phyloP scores from a whole-genome alignment of 768 basidiomycete species.

The Tremella yokohamensis region DNA sequence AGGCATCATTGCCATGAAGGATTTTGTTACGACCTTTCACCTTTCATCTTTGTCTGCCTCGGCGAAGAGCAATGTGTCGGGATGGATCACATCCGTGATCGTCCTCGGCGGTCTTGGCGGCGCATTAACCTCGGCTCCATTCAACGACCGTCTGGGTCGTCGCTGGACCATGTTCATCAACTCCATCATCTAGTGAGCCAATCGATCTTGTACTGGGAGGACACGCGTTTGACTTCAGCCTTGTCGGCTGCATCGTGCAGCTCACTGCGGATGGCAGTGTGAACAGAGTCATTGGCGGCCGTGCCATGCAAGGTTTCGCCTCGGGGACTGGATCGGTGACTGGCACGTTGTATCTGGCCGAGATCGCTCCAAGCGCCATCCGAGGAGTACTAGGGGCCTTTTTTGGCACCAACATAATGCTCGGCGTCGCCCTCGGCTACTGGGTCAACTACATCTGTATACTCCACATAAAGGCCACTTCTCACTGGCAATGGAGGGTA shows the following conservation, averaged over 20 bases:
- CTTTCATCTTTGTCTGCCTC: neutral
- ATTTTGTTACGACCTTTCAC: too few species aligned
- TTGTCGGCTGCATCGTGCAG: too few species aligned
- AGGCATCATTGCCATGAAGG: too few species aligned
- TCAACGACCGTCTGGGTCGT: conserved; percentile 58
- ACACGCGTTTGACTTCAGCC: too few species aligned
- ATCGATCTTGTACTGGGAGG: too few species aligned
- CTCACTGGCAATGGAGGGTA: conserved; percentile 2
- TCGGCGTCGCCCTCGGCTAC: conserved; percentile 7
- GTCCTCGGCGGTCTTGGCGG: conserved; percentile 57
- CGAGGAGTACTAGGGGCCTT: conserved; percentile 10
- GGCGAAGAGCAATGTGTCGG: conserved; percentile 3
- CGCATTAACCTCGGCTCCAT: conserved; percentile 57
- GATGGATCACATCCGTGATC: conserved; percentile 5
- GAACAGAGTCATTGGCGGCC: too few species aligned
- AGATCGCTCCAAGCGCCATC: conserved; percentile 12
- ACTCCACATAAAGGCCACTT: neutral
- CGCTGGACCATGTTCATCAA: conserved; percentile 56
- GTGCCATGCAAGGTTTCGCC: too few species aligned
- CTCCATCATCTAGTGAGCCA: neutral
- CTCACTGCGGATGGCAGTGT: too few species aligned
- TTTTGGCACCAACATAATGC: conserved; percentile 11
- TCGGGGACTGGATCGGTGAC: conserved; percentile 10
- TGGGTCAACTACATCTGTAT: conserved; percentile 12
- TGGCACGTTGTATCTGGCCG: conserved; percentile 8